These are phyloP conservation scores for Allium sativum DNA, from an alignment of 106 monocot species.

Conservation along the genomic window DNA sequence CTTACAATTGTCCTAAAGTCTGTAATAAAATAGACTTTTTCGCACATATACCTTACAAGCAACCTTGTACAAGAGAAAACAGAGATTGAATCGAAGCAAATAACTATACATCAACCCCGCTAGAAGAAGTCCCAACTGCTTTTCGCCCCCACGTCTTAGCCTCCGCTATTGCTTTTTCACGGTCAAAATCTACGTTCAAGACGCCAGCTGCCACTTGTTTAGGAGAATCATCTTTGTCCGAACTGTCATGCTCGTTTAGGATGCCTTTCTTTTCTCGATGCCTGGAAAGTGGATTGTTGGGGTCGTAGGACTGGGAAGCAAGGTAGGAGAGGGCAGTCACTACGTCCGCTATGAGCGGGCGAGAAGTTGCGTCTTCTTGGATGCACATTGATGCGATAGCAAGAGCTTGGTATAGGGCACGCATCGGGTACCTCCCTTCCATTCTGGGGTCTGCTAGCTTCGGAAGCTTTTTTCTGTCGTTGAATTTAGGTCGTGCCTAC, in stretches of 20 bases:
- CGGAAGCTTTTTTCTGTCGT: constrained; percentile 40
- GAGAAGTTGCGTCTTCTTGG: constrained; percentile 48
- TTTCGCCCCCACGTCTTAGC: constrained; percentile 61
- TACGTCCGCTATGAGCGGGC: constrained; percentile 69
- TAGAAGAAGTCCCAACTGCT: constrained; percentile 10
- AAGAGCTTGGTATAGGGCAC: constrained; percentile 79
- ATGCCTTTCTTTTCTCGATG: neutral
- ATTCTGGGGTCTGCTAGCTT: constrained; percentile 58
- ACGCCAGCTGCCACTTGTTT: constrained; percentile 16
- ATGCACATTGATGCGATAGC: constrained; percentile 91
- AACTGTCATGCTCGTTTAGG: neutral
- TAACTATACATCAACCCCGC: no score
- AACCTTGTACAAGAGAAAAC: no score
- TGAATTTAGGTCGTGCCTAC: constrained; percentile 71
- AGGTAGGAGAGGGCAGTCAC: constrained; percentile 80
- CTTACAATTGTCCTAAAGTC: no score
- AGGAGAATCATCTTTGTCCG: constrained; percentile 15
- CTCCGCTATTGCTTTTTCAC: constrained; percentile 59
- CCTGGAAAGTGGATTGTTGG: constrained; percentile 7
- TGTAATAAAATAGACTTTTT: no score
- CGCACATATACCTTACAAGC: no score
- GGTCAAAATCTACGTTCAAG: constrained; percentile 24
- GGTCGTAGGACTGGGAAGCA: constrained; percentile 54
- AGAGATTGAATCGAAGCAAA: no score
- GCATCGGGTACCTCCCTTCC: constrained; percentile 51